Conservation (phyloP, 2,329 filamentous ascomycete species). For the Magnaporthales sp. region DNA sequence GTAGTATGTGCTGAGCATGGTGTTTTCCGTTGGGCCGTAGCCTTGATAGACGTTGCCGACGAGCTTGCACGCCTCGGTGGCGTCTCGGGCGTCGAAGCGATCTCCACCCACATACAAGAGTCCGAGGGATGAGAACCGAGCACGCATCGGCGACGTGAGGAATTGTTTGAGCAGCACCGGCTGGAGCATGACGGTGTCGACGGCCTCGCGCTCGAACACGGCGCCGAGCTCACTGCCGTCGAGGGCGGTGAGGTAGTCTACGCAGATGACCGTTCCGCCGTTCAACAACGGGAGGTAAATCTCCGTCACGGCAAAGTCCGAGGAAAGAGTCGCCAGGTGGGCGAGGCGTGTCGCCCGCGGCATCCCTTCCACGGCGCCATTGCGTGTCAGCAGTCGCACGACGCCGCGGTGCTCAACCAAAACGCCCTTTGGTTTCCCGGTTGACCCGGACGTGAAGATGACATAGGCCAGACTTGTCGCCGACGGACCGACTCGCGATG, state of each 20-base stretch:
- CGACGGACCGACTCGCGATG: background rate
- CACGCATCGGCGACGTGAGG: no score
- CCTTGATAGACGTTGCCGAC: background rate
- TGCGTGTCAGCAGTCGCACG: background rate
- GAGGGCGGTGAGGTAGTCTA: background rate
- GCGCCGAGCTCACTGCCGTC: background rate
- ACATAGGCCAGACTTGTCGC: background rate
- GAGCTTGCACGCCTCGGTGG: background rate
- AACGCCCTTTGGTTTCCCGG: background rate
- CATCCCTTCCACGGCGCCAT: background rate
- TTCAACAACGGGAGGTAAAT: background rate
- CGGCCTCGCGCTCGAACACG: background rate
- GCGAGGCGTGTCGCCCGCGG: no score
- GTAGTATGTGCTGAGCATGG: conserved; percentile 5
- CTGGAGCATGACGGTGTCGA: background rate
- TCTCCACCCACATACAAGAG: background rate
- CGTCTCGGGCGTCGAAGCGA: background rate
- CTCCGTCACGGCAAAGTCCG: background rate
- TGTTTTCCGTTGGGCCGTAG: background rate
- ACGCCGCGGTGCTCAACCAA: background rate
- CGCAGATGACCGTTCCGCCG: background rate
- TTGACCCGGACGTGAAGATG: background rate
- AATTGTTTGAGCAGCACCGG: background rate
- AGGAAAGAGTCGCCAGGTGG: background rate
- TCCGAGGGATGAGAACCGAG: no score